Conservation (phyloP, 805 yeast species). For the Suhomyces sp. region DNA sequence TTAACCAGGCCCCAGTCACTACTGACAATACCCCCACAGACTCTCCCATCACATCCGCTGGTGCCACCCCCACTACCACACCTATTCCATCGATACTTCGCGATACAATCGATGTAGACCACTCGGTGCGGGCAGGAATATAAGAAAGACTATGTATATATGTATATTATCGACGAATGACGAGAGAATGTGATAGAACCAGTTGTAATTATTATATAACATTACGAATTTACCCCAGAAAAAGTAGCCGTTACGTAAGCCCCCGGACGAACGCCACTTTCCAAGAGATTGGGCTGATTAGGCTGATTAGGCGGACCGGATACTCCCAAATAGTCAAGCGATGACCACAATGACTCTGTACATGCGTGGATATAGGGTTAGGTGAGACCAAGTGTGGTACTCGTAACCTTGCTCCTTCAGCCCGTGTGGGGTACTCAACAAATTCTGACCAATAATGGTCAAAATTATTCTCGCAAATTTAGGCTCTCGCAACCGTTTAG, state of each 20-base stretch:
- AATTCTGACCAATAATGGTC: background rate
- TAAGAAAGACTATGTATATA: background rate
- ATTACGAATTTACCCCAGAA: background rate
- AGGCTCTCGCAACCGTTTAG: background rate
- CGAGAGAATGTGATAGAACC: background rate
- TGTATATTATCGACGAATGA: slow-evolving; percentile 1
- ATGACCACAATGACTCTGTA: background rate
- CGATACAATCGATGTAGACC: background rate
- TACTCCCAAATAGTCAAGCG: background rate
- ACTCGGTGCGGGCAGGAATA: background rate
- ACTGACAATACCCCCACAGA: slow-evolving; percentile 3
- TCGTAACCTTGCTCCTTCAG: background rate
- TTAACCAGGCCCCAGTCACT: slow-evolving; percentile 38
- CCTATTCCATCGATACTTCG: background rate
- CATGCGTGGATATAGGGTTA: background rate
- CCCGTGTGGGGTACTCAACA: background rate
- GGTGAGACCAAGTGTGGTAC: background rate
- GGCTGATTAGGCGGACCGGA: background rate
- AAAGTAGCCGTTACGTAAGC: background rate
- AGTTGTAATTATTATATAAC: background rate
- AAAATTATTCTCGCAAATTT: background rate
- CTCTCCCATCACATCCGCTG: background rate
- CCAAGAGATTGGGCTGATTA: background rate
- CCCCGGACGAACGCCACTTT: background rate
- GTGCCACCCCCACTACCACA: background rate